Percentiles rank a stretch among this genome's conserved stretches.
Conservation (phyloP, 2,329 filamentous ascomycete genomes). For the Talaromyces piceae region DNA sequence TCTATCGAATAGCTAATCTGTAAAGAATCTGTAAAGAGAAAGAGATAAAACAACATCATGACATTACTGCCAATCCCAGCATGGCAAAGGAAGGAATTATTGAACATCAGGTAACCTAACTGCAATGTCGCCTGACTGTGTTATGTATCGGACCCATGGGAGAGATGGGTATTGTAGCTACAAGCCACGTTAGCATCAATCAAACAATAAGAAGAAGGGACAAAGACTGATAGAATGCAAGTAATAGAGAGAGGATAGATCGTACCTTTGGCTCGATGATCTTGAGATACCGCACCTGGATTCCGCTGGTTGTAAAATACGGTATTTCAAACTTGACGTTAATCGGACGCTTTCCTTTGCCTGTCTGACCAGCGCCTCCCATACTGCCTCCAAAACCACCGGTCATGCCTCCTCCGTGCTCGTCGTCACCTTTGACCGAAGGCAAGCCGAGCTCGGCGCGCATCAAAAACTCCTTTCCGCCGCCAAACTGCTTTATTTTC, state of each 20-base stretch:
- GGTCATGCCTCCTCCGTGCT: slow-evolving; percentile 94
- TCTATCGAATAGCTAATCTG: not conserved
- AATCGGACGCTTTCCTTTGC: slow-evolving; percentile 91
- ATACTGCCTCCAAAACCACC: slow-evolving; percentile 95
- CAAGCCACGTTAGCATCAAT: not conserved
- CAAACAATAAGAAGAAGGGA: not conserved
- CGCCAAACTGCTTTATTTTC: slow-evolving; percentile 99
- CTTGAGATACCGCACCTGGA: slow-evolving; percentile 96
- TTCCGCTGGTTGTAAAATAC: slow-evolving; percentile 99
- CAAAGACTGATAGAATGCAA: not conserved
- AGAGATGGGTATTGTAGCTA: slow-evolving; percentile 96
- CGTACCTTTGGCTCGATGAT: slow-evolving; percentile 98
- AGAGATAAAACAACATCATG: not conserved
- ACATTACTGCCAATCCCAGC: slow-evolving; percentile 5
- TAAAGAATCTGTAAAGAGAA: not conserved
- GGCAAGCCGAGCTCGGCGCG: slow-evolving; percentile 90
- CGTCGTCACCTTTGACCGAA: slow-evolving; percentile 89
- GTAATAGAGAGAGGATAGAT: slow-evolving; percentile 12
- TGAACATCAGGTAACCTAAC: slow-evolving; percentile 88
- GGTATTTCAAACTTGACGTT: slow-evolving; percentile 99
- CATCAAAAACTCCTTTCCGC: slow-evolving; percentile 98
- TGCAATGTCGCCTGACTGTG: slow-evolving; percentile 93
- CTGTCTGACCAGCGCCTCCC: slow-evolving; percentile 71
- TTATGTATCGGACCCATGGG: slow-evolving; percentile 98
- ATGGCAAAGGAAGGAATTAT: slow-evolving; percentile 37